Base-by-base conservation (phyloP, 139 green algal species). In the Asterochloris sp. region DNA sequence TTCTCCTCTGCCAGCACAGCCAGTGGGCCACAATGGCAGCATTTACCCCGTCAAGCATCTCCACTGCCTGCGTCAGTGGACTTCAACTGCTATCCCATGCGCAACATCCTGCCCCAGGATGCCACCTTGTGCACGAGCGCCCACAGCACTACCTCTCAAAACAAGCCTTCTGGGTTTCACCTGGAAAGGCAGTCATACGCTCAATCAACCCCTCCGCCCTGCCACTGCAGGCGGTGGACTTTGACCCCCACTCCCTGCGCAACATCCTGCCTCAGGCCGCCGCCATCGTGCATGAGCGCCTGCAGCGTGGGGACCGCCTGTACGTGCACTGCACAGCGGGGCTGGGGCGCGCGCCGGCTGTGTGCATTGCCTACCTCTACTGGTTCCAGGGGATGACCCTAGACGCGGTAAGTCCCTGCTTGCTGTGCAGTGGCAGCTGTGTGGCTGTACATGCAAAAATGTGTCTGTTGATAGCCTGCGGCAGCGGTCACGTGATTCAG, bases 291-390 rank as follows among this genome's bases (percentile, higher is more conserved):
- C 29, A 85, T 0, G 14, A 87, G 19, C 87, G 78, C 12, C 76
- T 90, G 27, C 13, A 69, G 24, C 62, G 73, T 15, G 28, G 16
- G n/a, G 28, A n/a, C 63, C 89, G 84, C 79, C 88, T 95, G 47
- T 96, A 96, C 77, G 91, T 96, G 6, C 92, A 96, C 78, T 96
- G 92, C 81, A 96, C 92, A 47, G 92, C 92, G 0, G 92, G 92
- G 6, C 83, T 96, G 13, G 92, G 92, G 13, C 84, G 92, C 6
- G 91, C 92, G 0, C 89, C 94, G 60, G 94, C 88, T 10, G 91
- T 93, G 0, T 90, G 88, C 86, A 97, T 97, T 74, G 92, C 90
- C 26, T 91, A 90, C 78, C 74, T 93, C 67, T 95, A 90, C 87
- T 92, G 89, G 87, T 90, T 89, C 63, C 27, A 29, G 21, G 78